Percentiles rank a stretch among this genome's conserved stretches.
Evolutionary conservation across 2,329 filamentous ascomycete species (phyloP).

Genomic region (Colletotrichum lentis): DNA sequence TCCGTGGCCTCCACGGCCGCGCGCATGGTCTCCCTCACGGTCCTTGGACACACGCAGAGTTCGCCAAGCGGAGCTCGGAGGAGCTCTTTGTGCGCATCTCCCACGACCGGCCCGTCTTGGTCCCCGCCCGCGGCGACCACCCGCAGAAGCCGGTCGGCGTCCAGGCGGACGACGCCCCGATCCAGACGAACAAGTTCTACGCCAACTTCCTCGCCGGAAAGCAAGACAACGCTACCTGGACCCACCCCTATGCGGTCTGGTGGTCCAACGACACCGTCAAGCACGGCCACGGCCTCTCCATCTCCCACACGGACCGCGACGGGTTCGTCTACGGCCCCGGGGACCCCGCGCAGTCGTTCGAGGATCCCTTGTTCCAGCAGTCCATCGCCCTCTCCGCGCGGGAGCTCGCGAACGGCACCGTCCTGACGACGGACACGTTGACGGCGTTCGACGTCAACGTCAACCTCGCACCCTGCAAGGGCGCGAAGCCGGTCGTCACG

Average conservation of each 20-base stretch:
- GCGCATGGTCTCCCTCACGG: no score
- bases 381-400: slow-evolving; percentile 76
- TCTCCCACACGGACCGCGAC: slow-evolving; percentile 70
- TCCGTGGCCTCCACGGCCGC: not conserved
- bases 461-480: slow-evolving; percentile 60
- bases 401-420: slow-evolving; percentile 67
- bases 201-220: slow-evolving; percentile 74
- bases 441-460: slow-evolving; percentile 66
- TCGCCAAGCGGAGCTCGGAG: not conserved
- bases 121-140: slow-evolving; percentile 23
- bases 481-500: slow-evolving; percentile 62
- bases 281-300: slow-evolving; percentile 67
- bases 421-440: slow-evolving; percentile 55
- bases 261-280: slow-evolving; percentile 62
- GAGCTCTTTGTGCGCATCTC: slow-evolving; percentile 24
- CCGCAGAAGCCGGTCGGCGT: slow-evolving; percentile 29
- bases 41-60: not conserved
- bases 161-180: slow-evolving; percentile 46
- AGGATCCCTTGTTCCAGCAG: slow-evolving; percentile 57
- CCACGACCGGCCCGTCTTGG: slow-evolving; percentile 14
- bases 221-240: slow-evolving; percentile 70
- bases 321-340: slow-evolving; percentile 68
- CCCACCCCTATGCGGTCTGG: slow-evolving; percentile 71
- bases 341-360: slow-evolving; percentile 67
- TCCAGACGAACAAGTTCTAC: slow-evolving; percentile 76